Conservation (phyloP, 169 alveolate species). For the Pseudocohnilembus persalinus region DNA sequence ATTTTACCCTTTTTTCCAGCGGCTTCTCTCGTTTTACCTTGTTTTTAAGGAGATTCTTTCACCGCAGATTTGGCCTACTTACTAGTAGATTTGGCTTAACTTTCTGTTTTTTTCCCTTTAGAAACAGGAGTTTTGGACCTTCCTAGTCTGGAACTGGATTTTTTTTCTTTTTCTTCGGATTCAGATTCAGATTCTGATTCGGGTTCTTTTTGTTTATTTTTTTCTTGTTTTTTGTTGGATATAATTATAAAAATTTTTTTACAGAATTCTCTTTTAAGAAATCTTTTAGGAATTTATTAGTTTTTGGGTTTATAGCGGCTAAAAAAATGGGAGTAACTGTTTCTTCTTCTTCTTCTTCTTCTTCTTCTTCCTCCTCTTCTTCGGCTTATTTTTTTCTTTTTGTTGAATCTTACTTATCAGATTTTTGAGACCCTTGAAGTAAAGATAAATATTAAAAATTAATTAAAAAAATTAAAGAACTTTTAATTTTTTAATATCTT, state of each 20-base stretch:
- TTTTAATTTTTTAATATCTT: too few species aligned
- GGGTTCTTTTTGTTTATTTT: background rate
- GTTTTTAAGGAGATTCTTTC: background rate
- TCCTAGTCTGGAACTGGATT: background rate
- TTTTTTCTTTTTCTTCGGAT: background rate
- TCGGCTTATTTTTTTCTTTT: background rate
- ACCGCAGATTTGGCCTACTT: too few species aligned
- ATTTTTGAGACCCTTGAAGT: background rate
- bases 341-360: background rate
- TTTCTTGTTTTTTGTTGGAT: background rate
- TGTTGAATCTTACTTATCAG: background rate
- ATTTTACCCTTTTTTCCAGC: background rate
- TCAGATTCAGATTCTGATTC: background rate
- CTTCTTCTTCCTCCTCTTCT: background rate
- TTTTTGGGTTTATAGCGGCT: too few species aligned
- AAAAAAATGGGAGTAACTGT: too few species aligned
- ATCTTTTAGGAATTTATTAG: background rate
- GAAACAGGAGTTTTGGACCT: background rate
- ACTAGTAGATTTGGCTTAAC: too few species aligned
- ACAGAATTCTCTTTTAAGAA: background rate
- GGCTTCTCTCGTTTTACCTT: background rate
- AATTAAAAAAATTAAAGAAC: too few species aligned
- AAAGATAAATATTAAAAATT: too few species aligned
- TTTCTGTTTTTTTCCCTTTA: too few species aligned
- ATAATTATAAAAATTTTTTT: too few species aligned